These are phyloP conservation scores for Yamadazyma trypodendri DNA, from an alignment of 1,139 yeast genomes.

Conservation along the genomic window DNA sequence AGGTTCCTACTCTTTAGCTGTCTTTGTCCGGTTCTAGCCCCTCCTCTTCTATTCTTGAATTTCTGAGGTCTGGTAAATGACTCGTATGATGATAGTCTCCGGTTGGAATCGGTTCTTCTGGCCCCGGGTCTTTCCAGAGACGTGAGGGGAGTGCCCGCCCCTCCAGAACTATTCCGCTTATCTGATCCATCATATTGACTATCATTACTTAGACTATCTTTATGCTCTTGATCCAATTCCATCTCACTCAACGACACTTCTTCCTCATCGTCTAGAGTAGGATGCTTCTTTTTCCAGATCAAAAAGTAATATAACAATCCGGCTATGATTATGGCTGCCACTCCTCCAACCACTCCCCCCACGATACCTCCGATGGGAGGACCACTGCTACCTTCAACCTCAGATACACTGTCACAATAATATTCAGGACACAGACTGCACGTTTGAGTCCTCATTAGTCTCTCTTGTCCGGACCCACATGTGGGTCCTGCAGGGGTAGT, in stretches of 20 bases:
- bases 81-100: conserved; percentile 44
- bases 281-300: conserved; percentile 29
- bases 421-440: conserved; percentile 57
- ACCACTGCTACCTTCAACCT: conserved; percentile 11
- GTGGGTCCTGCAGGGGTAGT: conserved; percentile 46
- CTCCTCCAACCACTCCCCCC: conserved; percentile 63
- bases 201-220: conserved; percentile 16
- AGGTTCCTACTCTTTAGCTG: conserved; percentile 13
- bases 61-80: conserved; percentile 42
- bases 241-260: conserved; percentile 21
- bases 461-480: conserved; percentile 53
- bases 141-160: background rate
- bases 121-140: conserved; percentile 10
- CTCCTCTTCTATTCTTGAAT: conserved; percentile 13
- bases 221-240: conserved; percentile 22
- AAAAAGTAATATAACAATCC: conserved; percentile 35
- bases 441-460: conserved; percentile 51
- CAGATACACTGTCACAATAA: conserved; percentile 40
- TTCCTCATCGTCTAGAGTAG: conserved; percentile 25
- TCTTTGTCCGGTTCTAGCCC: conserved; percentile 15
- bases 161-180: conserved; percentile 4
- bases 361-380: conserved; percentile 55
- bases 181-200: conserved; percentile 8
- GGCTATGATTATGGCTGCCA: conserved; percentile 32
- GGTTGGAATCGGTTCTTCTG: conserved; percentile 15